Conservation (phyloP, 768 basidiomycete species). For the Phaffia australis region DNA sequence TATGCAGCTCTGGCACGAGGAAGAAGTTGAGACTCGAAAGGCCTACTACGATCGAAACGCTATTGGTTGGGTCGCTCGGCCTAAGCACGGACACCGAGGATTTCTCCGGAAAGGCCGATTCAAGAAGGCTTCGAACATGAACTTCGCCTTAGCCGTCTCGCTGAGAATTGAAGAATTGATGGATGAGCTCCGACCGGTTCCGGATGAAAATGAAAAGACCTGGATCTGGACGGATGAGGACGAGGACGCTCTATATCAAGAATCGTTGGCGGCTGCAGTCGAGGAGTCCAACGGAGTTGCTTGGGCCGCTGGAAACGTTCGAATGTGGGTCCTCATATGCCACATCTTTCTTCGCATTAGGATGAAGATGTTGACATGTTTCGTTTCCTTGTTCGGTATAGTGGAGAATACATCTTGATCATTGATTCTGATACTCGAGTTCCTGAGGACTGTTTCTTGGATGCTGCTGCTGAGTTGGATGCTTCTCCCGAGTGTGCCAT, state of each 20-base stretch:
- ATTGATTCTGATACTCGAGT: constrained; percentile 22
- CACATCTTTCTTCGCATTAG: constrained; percentile 43
- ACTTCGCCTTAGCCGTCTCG: constrained; percentile 62
- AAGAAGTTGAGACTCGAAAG: constrained; percentile 56
- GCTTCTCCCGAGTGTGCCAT: constrained; percentile 76
- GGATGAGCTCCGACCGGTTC: constrained; percentile 43
- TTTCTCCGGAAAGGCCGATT: constrained; percentile 76
- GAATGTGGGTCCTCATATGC: constrained; percentile 41
- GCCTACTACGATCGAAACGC: constrained; percentile 58
- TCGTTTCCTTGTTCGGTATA: neutral
- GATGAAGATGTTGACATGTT: constrained; percentile 33
- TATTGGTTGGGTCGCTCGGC: constrained; percentile 75
- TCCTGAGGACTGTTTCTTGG: constrained; percentile 63
- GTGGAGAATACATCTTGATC: constrained; percentile 27
- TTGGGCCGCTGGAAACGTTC: constrained; percentile 58
- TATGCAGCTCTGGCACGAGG: constrained; percentile 42
- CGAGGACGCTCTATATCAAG: constrained; percentile 55
- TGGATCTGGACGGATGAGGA: constrained; percentile 58
- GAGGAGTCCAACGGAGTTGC: constrained; percentile 56
- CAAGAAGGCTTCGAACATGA: constrained; percentile 92
- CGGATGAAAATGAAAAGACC: constrained; percentile 38
- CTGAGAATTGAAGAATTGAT: constrained; percentile 50
- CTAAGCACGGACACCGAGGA: constrained; percentile 57
- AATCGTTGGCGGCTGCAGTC: constrained; percentile 60
- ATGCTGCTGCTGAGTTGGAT: constrained; percentile 73